A percentile compares a stretch with the other conserved stretches of the same genome.
These are phyloP conservation scores for Tilletia walkeri DNA, from an alignment of 1,284 basidiomycete species.

Conservation along the genomic window DNA sequence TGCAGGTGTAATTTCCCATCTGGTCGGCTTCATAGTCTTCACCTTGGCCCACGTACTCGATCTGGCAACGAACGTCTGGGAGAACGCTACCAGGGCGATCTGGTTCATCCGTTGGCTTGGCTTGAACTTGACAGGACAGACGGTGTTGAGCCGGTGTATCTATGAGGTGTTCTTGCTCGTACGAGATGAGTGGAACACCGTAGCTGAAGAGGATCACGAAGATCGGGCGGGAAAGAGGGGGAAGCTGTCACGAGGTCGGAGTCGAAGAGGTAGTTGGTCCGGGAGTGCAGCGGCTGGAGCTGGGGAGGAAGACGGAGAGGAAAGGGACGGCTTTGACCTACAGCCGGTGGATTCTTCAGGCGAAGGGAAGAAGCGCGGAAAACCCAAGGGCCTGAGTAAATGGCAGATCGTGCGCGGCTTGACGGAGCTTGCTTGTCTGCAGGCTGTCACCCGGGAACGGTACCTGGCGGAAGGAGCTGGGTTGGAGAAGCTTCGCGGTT, in stretches of 20 bases:
- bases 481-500: constrained; percentile 33
- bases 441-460: constrained; percentile 46
- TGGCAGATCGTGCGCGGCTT: constrained; percentile 48
- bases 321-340: background rate
- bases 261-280: constrained; percentile 7
- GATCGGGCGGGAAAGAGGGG: background rate
- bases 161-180: constrained; percentile 48
- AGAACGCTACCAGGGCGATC: constrained; percentile 28
- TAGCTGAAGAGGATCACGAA: constrained; percentile 51
- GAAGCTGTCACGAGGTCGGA: constrained; percentile 1
- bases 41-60: constrained; percentile 48
- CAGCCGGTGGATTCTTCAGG: background rate
- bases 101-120: constrained; percentile 52
- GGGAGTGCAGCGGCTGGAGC: constrained; percentile 2
- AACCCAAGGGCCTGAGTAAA: constrained; percentile 38
- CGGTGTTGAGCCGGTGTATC: constrained; percentile 44
- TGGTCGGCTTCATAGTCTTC: constrained; percentile 44
- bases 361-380: background rate
- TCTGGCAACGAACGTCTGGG: constrained; percentile 33
- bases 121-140: constrained; percentile 46
- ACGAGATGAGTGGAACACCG: constrained; percentile 48
- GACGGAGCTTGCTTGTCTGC: constrained; percentile 47
- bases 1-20: constrained; percentile 24
- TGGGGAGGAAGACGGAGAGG: background rate
- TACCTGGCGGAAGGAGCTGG: constrained; percentile 48